A percentile compares a stretch with the other conserved stretches of the same genome.
Conservation (phyloP, 352 stramenopile genomes). For the Achlya hypogyna region DNA sequence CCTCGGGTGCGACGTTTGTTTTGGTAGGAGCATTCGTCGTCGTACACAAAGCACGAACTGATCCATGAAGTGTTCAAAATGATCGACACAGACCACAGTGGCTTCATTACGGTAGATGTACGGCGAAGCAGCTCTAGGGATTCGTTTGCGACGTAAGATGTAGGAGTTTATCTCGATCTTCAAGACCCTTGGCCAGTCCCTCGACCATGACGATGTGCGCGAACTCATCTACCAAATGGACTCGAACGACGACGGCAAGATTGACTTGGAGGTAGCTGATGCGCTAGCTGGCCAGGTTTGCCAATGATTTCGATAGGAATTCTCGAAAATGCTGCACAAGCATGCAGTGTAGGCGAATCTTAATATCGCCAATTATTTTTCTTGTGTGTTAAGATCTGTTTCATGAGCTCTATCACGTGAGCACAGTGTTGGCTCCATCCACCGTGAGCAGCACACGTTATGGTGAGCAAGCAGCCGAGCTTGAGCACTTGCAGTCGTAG, state of each 20-base stretch:
- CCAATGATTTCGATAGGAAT: conserved; percentile 27
- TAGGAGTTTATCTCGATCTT: conserved; percentile 63
- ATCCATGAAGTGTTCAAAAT: conserved; percentile 65
- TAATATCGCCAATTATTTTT: not conserved
- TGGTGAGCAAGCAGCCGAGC: too few relatives aligned
- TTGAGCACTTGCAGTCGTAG: too few relatives aligned
- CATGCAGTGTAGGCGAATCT: conserved; percentile 39
- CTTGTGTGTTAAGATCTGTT: not conserved
- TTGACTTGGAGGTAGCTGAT: conserved; percentile 38
- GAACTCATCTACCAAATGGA: conserved; percentile 71
- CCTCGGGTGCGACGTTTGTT: not conserved
- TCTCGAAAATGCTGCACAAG: conserved; percentile 62
- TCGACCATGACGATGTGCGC: conserved; percentile 62
- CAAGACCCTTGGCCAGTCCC: conserved; percentile 51
- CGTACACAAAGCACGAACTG: conserved; percentile 45
- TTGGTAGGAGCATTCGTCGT: conserved; percentile 4
- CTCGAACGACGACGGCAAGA: conserved; percentile 62
- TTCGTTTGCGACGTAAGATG: not conserved
- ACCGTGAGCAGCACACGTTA: too few relatives aligned
- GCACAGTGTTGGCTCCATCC: too few relatives aligned
- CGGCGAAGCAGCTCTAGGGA: not conserved
- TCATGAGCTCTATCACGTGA: too few relatives aligned
- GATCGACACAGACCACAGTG: conserved; percentile 49
- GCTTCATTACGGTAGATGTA: conserved; percentile 52
- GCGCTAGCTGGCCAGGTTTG: not conserved